phyloP scores from a whole-genome alignment of 371 early-diverging fungal species.

The Rhizopus arrhizus region DNA sequence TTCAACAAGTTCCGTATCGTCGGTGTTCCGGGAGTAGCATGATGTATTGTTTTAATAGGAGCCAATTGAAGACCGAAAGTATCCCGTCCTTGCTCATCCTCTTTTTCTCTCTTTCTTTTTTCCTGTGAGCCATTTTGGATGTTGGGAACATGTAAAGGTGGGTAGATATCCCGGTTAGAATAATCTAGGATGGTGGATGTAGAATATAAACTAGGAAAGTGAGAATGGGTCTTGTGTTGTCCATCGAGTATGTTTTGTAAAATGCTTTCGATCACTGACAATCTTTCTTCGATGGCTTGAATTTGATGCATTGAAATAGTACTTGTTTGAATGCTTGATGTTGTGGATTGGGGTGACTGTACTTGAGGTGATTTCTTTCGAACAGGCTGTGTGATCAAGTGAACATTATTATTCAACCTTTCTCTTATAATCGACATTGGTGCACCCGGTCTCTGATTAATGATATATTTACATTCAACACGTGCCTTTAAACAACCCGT shows the following conservation, averaged over 20 bases:
- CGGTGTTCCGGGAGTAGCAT: conserved; percentile 16
- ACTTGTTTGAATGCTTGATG: background rate
- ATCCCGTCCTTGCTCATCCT: background rate
- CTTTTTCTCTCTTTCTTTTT: conserved; percentile 21
- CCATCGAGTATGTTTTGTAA: conserved; percentile 26
- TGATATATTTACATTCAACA: conserved; percentile 35
- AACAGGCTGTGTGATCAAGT: conserved; percentile 7
- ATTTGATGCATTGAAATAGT: conserved; percentile 7
- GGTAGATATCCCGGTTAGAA: conserved; percentile 21
- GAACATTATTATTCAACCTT: conserved; percentile 2
- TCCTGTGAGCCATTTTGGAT: conserved; percentile 25
- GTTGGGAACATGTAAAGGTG: conserved; percentile 22
- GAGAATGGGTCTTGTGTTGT: background rate
- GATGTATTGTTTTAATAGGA: conserved; percentile 15
- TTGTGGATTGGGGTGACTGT: background rate
- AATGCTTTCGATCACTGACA: conserved; percentile 29
- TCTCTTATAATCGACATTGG: conserved; percentile 4
- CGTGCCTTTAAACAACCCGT: conserved; percentile 34
- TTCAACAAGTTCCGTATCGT: conserved; percentile 20
- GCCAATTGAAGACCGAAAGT: conserved; percentile 15
- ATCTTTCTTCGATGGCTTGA: conserved; percentile 31
- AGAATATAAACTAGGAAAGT: background rate
- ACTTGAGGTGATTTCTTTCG: background rate
- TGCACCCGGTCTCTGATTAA: conserved; percentile 7
- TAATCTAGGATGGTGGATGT: background rate